These are phyloP conservation scores for Sequoia sempervirens DNA, from an alignment of 75 land plant genomes.

Conservation along the genomic window DNA sequence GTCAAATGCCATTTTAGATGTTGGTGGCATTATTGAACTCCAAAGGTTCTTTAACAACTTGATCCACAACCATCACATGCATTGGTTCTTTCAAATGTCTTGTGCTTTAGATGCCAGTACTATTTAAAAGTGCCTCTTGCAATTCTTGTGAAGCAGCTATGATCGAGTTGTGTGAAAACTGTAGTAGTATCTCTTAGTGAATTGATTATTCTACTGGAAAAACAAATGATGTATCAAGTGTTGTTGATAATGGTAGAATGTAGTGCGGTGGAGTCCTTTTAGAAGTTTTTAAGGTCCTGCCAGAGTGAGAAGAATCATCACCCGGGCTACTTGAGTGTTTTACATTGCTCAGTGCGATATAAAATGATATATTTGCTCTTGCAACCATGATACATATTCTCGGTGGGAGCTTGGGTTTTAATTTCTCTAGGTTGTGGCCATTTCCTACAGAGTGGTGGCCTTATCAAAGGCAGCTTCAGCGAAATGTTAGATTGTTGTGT, in stretches of 20 bases:
- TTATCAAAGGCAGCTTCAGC: no score
- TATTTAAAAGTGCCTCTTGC: constrained; percentile 70
- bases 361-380: constrained; percentile 60
- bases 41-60: constrained; percentile 74
- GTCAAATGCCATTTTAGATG: constrained; percentile 92
- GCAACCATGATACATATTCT: no score
- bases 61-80: constrained; percentile 81
- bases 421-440: no score
- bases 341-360: no score
- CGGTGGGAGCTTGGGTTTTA: no score
- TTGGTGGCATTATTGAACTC: constrained; percentile 82
- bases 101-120: constrained; percentile 55
- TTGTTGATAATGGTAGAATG: constrained; percentile 75
- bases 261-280: constrained; percentile 85
- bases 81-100: constrained; percentile 69
- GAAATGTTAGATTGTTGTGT: no score
- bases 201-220: constrained; percentile 64
- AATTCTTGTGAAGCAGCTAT: constrained; percentile 75
- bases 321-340: constrained; percentile 80
- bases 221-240: constrained; percentile 62
- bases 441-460: no score
- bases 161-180: constrained; percentile 60
- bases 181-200: constrained; percentile 72
- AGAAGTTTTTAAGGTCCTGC: constrained; percentile 77
- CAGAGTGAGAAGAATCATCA: constrained; percentile 84